These are phyloP conservation scores for Ceratocystis diversiconidia DNA, from an alignment of 2,329 filamentous ascomycete genomes.

Conservation along the genomic window DNA sequence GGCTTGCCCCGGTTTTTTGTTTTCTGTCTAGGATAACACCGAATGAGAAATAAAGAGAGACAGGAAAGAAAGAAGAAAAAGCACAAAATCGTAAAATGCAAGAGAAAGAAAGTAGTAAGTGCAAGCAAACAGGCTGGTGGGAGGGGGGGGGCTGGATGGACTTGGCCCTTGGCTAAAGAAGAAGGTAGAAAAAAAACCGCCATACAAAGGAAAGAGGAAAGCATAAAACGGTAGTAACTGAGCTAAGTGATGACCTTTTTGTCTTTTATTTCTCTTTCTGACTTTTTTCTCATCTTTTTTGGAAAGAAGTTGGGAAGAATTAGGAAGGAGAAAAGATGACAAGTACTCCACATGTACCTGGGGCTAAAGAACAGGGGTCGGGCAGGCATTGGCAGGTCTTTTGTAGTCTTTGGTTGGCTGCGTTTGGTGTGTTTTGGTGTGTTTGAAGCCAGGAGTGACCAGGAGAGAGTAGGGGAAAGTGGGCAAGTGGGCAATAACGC, in stretches of 20 bases:
- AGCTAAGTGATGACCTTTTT: neutral
- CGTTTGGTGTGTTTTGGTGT: neutral
- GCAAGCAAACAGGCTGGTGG: neutral
- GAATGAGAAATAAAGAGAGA: neutral
- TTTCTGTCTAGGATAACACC: slow-evolving; percentile 11
- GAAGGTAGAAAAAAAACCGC: neutral
- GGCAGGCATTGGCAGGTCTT: neutral
- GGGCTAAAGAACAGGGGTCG: slow-evolving; percentile 11
- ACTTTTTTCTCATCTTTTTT: slow-evolving; percentile 5
- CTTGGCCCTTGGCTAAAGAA: neutral
- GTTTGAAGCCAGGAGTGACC: neutral
- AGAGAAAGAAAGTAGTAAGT: neutral
- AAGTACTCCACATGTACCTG: slow-evolving; percentile 18
- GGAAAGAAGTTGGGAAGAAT: neutral
- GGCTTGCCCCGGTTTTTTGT: slow-evolving; percentile 10
- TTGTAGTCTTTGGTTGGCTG: neutral
- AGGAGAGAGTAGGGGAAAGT: neutral
- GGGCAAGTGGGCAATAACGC: neutral
- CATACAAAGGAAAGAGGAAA: slow-evolving; percentile 3
- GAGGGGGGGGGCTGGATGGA: too few relatives aligned
- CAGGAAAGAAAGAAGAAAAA: neutral
- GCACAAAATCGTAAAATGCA: too few relatives aligned
- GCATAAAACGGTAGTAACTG: neutral
- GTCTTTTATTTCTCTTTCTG: neutral
- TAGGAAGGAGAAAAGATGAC: neutral